These are phyloP conservation scores for Acacia melanoxylon DNA, from an alignment of 306 rosid genomes.

Conservation along the genomic window DNA sequence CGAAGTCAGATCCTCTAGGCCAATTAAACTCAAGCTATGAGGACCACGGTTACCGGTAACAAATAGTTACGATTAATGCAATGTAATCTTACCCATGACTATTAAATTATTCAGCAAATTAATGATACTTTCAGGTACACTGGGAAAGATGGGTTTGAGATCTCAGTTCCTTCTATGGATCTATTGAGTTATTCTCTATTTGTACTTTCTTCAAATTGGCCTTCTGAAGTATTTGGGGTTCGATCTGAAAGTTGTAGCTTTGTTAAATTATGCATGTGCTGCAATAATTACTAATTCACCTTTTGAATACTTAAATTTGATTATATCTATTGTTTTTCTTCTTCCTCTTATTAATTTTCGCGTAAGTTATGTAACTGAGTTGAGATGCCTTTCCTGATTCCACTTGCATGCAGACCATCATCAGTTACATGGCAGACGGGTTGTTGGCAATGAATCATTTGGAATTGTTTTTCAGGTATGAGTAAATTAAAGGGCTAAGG, in stretches of 20 bases:
- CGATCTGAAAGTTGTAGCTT: not conserved
- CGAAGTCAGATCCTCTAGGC: too few species aligned
- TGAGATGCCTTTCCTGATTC: constrained; percentile 29
- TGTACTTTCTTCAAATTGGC: constrained; percentile 19
- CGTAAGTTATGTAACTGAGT: constrained; percentile 16
- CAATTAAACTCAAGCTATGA: too few species aligned
- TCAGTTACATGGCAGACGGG: constrained; percentile 98
- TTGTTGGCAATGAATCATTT: constrained; percentile 94
- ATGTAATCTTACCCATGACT: too few species aligned
- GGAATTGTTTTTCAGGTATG: constrained; percentile 93
- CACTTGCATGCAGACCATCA: constrained; percentile 67
- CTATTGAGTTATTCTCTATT: constrained; percentile 29
- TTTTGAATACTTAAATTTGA: constrained; percentile 7
- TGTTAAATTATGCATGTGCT: not conserved
- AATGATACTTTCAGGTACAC: too few species aligned
- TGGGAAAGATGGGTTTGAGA: too few species aligned
- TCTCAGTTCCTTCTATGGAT: constrained; percentile 11
- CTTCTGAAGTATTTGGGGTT: not conserved
- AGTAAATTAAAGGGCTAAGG: constrained; percentile 29
- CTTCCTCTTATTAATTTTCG: not conserved
- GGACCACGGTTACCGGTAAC: too few species aligned
- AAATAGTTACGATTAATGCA: too few species aligned
- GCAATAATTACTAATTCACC: constrained; percentile 16
- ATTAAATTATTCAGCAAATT: too few species aligned
- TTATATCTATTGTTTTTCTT: constrained; percentile 12